Evolutionary conservation across 2,329 filamentous ascomycete species (phyloP).

Genomic region (Venturia carpophila): DNA sequence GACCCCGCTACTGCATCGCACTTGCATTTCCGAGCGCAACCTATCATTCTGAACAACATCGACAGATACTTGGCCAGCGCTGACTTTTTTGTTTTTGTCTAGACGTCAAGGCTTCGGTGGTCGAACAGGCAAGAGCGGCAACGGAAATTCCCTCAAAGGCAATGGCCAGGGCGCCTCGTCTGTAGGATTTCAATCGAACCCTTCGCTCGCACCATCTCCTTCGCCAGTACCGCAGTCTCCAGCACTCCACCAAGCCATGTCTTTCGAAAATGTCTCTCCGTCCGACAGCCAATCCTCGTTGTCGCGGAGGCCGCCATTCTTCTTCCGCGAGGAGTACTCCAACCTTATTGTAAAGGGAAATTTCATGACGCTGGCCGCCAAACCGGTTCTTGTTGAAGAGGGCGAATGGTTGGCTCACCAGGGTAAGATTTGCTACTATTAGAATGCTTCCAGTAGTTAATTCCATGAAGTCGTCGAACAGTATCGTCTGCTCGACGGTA

Average conservation of each 20-base stretch:
- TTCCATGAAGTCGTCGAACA: constrained; percentile 70
- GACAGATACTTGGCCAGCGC: constrained; percentile 26
- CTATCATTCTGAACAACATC: constrained; percentile 25
- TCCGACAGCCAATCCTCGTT: constrained; percentile 34
- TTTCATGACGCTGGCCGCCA: constrained; percentile 90
- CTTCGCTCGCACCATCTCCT: constrained; percentile 28
- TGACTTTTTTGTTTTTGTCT: constrained; percentile 24
- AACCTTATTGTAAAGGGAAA: constrained; percentile 93
- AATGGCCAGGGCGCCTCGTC: constrained; percentile 24
- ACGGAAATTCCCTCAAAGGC: constrained; percentile 16
- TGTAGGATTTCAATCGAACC: constrained; percentile 28
- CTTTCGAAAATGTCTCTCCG: constrained; percentile 53
- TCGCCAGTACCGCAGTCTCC: constrained; percentile 40
- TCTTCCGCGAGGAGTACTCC: constrained; percentile 67
- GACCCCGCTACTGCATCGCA: constrained; percentile 20
- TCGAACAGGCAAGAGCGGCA: constrained; percentile 33
- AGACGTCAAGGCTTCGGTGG: constrained; percentile 37
- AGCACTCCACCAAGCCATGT: constrained; percentile 58
- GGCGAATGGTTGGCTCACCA: constrained; percentile 96
- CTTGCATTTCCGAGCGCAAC: constrained; percentile 27
- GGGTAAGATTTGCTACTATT: constrained; percentile 47
- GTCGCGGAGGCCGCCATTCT: constrained; percentile 62
- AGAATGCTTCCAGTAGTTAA: constrained; percentile 5
- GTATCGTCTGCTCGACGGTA: constrained; percentile 79
- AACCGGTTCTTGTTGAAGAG: constrained; percentile 86